Evolutionary conservation across 73 alveolate species (phyloP).

Genomic region (Paramecium sexaurelia): DNA sequence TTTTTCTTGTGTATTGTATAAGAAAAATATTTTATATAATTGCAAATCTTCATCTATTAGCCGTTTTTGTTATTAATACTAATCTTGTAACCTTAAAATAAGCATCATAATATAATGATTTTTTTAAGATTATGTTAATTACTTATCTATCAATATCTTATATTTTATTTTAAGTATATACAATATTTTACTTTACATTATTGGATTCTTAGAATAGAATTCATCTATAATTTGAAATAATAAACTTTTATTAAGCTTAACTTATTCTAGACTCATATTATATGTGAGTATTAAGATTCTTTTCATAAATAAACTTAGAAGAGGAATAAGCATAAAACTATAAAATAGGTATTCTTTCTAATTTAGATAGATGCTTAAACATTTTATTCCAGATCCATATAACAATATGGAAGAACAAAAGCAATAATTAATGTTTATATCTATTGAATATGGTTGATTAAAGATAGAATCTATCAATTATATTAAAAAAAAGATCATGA

Average conservation of each 20-base stretch:
- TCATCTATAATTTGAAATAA: neutral
- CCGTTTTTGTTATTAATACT: neutral
- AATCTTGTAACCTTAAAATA: neutral
- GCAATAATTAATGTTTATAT: neutral
- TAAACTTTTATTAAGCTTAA: neutral
- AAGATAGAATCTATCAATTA: neutral
- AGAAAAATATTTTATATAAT: neutral
- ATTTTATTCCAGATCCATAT: neutral
- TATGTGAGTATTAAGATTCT: neutral
- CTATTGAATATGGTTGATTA: neutral
- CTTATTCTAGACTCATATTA: neutral
- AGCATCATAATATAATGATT: neutral
- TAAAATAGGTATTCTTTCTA: neutral
- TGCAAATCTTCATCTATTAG: neutral
- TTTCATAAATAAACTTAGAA: neutral
- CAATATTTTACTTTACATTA: neutral
- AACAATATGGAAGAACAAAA: neutral
- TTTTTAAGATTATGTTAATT: neutral
- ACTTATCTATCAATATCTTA: neutral
- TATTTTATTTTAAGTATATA: neutral
- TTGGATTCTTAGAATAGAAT: neutral
- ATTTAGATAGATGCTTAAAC: neutral
- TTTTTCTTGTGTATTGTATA: neutral
- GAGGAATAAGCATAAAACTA: neutral
- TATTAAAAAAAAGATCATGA: neutral